A percentile compares a stretch with the other conserved stretches of the same genome.
Evolutionary conservation across 176 grass and related monocot genomes (phyloP).

Genomic region (Eragrostis nindensis): DNA sequence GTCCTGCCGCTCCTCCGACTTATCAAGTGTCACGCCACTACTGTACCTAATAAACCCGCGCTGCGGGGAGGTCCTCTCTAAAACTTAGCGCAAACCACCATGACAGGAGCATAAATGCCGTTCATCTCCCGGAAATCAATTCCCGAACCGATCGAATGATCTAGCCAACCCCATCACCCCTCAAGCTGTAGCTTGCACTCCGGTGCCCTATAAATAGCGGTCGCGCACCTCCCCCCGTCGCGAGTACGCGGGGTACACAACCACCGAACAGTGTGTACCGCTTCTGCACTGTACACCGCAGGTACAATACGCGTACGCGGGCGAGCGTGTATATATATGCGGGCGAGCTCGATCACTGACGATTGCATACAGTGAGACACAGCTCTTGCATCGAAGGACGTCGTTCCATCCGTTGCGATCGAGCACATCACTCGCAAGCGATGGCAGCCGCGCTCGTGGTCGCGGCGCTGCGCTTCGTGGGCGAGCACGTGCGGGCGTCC

Average conservation of each 20-base stretch:
- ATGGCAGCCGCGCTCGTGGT: not conserved
- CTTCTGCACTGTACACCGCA: not conserved
- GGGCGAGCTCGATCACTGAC: no score
- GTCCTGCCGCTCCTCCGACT: not conserved
- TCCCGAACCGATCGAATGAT: not conserved
- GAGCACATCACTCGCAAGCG: no score
- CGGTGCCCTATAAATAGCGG: not conserved
- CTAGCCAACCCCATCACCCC: no score
- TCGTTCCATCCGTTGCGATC: not conserved
- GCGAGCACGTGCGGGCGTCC: slow-evolving; percentile 25
- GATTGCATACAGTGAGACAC: not conserved
- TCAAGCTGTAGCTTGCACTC: no score
- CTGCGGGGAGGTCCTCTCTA: no score
- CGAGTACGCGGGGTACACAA: not conserved
- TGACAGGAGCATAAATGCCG: no score
- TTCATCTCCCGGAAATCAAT: not conserved
- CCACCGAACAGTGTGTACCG: not conserved
- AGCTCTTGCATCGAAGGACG: not conserved
- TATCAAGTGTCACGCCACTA: not conserved
- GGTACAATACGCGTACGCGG: no score
- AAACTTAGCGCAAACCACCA: not conserved
- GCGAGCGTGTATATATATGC: not conserved
- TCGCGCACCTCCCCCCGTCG: not conserved
- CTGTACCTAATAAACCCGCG: not conserved
- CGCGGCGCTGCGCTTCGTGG: not conserved